These are phyloP conservation scores for Pelargonium australe DNA, from an alignment of 441 rosid species.

Conservation along the genomic window DNA sequence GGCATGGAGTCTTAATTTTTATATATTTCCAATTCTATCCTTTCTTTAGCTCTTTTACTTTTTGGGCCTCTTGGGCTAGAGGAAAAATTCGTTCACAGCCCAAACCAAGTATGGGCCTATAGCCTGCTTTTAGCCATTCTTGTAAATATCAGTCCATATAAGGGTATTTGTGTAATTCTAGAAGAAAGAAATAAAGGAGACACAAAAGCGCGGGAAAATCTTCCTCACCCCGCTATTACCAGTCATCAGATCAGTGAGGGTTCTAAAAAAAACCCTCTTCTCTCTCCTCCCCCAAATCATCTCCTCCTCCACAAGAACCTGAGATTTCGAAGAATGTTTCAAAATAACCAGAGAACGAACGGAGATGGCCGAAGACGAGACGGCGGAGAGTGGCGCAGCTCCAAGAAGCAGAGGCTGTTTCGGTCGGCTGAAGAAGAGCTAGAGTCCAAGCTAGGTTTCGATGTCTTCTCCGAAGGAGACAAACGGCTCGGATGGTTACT, in stretches of 20 bases:
- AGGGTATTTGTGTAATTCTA: not conserved
- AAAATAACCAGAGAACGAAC: slow-evolving; percentile 24
- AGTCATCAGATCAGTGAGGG: not conserved
- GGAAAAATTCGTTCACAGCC: not conserved
- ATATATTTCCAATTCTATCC: too few species aligned
- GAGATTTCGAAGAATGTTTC: not conserved
- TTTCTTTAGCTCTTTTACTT: too few species aligned
- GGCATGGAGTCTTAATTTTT: not conserved
- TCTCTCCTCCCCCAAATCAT: not conserved
- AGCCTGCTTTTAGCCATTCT: not conserved
- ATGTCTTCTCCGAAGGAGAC: slow-evolving; percentile 83
- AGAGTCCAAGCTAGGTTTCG: slow-evolving; percentile 85
- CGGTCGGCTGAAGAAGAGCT: slow-evolving; percentile 80
- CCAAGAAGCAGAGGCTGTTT: slow-evolving; percentile 61
- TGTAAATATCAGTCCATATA: not conserved
- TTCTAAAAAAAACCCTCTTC: not conserved
- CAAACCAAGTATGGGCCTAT: not conserved
- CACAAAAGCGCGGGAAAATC: slow-evolving; percentile 34
- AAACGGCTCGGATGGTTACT: slow-evolving; percentile 96
- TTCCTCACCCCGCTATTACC: not conserved
- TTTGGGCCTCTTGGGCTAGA: not conserved
- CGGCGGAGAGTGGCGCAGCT: slow-evolving; percentile 42
- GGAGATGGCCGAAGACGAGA: slow-evolving; percentile 51
- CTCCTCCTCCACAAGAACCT: not conserved
- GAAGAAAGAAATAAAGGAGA: slow-evolving; percentile 3